Evolutionary conservation across 306 rosid genomes (phyloP).

Genomic region (Macrotyloma uniflorum): DNA sequence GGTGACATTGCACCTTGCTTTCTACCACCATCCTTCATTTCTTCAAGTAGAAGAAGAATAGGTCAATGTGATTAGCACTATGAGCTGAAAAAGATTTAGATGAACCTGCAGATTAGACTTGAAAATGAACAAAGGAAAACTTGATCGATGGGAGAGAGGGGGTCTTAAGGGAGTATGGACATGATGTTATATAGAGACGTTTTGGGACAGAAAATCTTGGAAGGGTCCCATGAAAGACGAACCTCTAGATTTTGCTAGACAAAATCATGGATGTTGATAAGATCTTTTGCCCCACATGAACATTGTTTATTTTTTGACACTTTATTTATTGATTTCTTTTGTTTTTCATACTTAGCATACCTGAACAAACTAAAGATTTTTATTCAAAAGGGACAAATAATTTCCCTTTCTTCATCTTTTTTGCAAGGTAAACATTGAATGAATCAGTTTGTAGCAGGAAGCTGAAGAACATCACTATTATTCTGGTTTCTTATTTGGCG

Average conservation of each 20-base stretch:
- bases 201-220: constrained; percentile 61
- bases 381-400: constrained; percentile 17
- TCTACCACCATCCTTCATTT: constrained; percentile 76
- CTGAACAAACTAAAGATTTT: not conserved
- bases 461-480: not conserved
- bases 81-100: not conserved
- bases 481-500: not conserved
- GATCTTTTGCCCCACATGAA: constrained; percentile 81
- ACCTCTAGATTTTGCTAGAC: constrained; percentile 67
- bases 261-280: constrained; percentile 64
- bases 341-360: not conserved
- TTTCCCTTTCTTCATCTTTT: not conserved
- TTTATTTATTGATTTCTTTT: constrained; percentile 17
- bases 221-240: constrained; percentile 81
- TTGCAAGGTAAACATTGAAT: not conserved
- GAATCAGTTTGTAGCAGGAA: not conserved
- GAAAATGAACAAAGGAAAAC: constrained; percentile 3
- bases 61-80: not conserved
- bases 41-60: not conserved
- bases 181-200: constrained; percentile 57
- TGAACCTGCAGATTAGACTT: not conserved
- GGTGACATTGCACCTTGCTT: constrained; percentile 83
- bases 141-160: constrained; percentile 37
- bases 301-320: constrained; percentile 39
- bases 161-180: constrained; percentile 29